Base-by-base conservation (phyloP, 1,284 basidiomycete genomes). In the Sutorius eximius region DNA sequence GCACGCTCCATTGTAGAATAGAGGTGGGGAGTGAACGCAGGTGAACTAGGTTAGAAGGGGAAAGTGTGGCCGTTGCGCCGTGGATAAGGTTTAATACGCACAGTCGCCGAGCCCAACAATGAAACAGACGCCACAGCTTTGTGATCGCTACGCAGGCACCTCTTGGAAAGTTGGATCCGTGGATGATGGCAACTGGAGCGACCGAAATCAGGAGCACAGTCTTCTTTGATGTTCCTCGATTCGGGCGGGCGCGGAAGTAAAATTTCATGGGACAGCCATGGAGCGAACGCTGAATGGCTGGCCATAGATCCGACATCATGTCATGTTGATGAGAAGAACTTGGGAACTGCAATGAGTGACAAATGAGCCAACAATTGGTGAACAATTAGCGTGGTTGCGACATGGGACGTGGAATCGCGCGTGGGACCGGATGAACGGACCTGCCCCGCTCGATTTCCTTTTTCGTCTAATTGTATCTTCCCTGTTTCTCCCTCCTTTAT, bases 391-490 rank as follows among this genome's bases (percentile, higher is more conserved):
- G 44, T 60, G 56, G 62, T 66, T 65, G 59, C 65, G 70, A 42
- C 20, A 47, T 50, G 61, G 37, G 66, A 71, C 60, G 59, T 66
- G 63, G 42, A 44, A 53, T 27, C 51, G 9, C 10, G 36, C n/a
- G 36, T 37, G 36, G 16, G 36, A 18, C 36, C 47, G 46, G 36
- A 53, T 44, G 49, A 56, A 55, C 10, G 22, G 40, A 27, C 44
- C 18, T 59, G 45, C 49, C 58, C 56, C 57, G 24, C 56, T 58
- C 30, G 8, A 49, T 69, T 69, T 69, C 68, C 68, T 66, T 70
- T 71, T 70, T 66, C 57, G 67, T 72, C 69, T 60, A 71, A 71
- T 69, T 69, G 71, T 69, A 63, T 71, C 48, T 60, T 70, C 55
- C 67, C 68, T 42, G 60, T 69, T 72, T 72, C 62, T 70, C 60